phyloP scores from a whole-genome alignment of 345 rosid genomes.

The Linum lewisii region DNA sequence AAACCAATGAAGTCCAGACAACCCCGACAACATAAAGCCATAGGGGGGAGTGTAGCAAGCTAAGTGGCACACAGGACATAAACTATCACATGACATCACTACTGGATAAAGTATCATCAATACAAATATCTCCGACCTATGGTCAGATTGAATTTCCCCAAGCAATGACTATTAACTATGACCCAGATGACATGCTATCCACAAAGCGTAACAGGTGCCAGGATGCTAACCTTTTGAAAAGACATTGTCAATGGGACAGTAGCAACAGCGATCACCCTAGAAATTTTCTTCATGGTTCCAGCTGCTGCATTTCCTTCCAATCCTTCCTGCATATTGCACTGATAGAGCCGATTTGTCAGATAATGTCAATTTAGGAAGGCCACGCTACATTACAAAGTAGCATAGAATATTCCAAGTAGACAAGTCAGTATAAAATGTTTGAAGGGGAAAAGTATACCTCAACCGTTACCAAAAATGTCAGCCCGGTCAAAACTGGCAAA shows the following conservation, averaged over 20 bases:
- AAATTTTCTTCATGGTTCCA: conserved; percentile 4
- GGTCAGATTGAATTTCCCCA: too few species aligned
- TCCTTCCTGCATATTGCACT: conserved; percentile 6
- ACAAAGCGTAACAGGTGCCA: not conserved
- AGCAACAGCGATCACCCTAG: conserved; percentile 1
- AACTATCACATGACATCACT: too few species aligned
- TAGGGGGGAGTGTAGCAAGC: too few species aligned
- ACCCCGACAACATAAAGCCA: too few species aligned
- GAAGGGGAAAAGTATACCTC: conserved; percentile 1
- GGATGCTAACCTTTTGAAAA: conserved; percentile 1
- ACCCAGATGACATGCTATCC: not conserved
- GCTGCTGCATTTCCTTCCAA: conserved; percentile 1
- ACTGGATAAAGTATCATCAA: too few species aligned
- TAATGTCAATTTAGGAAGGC: not conserved
- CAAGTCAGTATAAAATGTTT: not conserved
- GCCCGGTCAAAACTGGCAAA: conserved; percentile 4
- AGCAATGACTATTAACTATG: too few species aligned
- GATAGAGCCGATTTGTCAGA: not conserved
- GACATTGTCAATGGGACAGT: not conserved
- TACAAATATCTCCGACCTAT: too few species aligned
- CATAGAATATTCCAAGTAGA: not conserved
- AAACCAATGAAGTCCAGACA: too few species aligned
- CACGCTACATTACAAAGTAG: not conserved
- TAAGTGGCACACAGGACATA: too few species aligned
- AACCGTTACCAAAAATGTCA: conserved; percentile 1